Conservation (phyloP, 2,329 filamentous ascomycete genomes). For the Ceratocystis harringtonii region DNA sequence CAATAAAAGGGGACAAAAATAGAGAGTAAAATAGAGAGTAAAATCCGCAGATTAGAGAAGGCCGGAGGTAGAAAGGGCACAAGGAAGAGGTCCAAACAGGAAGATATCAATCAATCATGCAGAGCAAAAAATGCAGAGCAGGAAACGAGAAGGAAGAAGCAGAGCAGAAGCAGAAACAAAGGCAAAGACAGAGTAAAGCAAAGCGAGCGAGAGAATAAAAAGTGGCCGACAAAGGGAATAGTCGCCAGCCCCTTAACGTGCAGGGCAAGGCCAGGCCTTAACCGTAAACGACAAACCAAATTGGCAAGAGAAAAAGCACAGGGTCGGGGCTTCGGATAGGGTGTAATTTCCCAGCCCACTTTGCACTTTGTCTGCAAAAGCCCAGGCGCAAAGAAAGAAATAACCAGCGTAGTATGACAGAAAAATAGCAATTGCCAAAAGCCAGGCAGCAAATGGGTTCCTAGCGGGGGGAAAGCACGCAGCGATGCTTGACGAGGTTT, state of each 20-base stretch:
- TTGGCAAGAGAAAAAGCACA: slow-evolving; percentile 17
- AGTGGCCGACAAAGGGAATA: slow-evolving; percentile 14
- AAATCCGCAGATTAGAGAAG: background rate
- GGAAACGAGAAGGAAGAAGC: slow-evolving; percentile 5
- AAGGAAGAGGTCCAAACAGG: background rate
- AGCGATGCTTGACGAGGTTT: background rate
- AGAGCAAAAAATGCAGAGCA: slow-evolving; percentile 3
- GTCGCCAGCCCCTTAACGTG: slow-evolving; percentile 12
- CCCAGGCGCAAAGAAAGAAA: slow-evolving; percentile 1
- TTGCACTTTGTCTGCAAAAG: slow-evolving; percentile 1
- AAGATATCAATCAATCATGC: background rate
- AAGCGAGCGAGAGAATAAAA: slow-evolving; percentile 12
- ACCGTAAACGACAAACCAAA: slow-evolving; percentile 17
- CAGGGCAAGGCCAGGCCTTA: slow-evolving; percentile 17
- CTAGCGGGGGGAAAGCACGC: background rate
- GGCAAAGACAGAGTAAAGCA: slow-evolving; percentile 1
- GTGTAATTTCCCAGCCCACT: slow-evolving; percentile 17
- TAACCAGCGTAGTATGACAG: background rate
- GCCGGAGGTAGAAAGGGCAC: background rate
- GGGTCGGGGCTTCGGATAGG: slow-evolving; percentile 16
- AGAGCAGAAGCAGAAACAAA: slow-evolving; percentile 9
- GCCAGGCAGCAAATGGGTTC: too few relatives aligned
- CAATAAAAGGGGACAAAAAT: background rate
- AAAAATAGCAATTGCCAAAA: background rate
- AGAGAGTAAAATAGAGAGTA: slow-evolving; percentile 3